Evolutionary conservation across 345 rosid species (phyloP).

Genomic region (Reutealis trisperma): DNA sequence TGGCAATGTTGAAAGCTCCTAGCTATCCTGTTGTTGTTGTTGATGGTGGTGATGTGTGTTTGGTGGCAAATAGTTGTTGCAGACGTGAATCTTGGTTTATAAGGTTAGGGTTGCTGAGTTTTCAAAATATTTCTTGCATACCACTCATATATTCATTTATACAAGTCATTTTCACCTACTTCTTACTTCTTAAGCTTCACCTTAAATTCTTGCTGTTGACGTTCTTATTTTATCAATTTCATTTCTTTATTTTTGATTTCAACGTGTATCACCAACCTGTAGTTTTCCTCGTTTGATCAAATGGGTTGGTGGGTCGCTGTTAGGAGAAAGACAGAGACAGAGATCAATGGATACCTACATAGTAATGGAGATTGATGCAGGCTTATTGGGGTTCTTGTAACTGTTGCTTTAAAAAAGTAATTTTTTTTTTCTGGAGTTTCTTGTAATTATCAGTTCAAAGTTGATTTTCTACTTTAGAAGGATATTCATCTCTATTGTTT

Average conservation of each 20-base stretch:
- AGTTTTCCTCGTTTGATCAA: slow-evolving; percentile 26
- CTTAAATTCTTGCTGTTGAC: slow-evolving; percentile 39
- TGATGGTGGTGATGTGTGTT: slow-evolving; percentile 22
- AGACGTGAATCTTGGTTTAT: slow-evolving; percentile 34
- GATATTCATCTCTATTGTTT: neutral
- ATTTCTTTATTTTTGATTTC: slow-evolving; percentile 24
- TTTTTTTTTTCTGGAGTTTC: neutral
- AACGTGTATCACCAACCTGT: slow-evolving; percentile 30
- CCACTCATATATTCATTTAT: slow-evolving; percentile 40
- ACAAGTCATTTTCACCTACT: slow-evolving; percentile 43
- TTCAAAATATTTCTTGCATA: slow-evolving; percentile 53
- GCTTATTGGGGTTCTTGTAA: slow-evolving; percentile 12
- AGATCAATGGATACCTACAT: neutral
- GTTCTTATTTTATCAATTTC: slow-evolving; percentile 18
- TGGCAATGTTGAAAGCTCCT: neutral
- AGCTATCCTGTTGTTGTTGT: slow-evolving; percentile 3
- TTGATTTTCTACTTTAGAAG: neutral
- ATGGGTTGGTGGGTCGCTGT: slow-evolving; percentile 43
- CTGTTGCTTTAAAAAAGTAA: neutral
- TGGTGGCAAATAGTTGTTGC: slow-evolving; percentile 57
- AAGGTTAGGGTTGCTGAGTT: slow-evolving; percentile 41
- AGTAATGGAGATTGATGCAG: slow-evolving; percentile 2
- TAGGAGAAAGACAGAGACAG: slow-evolving; percentile 13
- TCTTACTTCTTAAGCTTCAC: slow-evolving; percentile 40
- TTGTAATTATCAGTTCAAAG: neutral